phyloP scores from a whole-genome alignment of 495 filamentous ascomycete genomes.

The Friedmanniomyces endolithicus region DNA sequence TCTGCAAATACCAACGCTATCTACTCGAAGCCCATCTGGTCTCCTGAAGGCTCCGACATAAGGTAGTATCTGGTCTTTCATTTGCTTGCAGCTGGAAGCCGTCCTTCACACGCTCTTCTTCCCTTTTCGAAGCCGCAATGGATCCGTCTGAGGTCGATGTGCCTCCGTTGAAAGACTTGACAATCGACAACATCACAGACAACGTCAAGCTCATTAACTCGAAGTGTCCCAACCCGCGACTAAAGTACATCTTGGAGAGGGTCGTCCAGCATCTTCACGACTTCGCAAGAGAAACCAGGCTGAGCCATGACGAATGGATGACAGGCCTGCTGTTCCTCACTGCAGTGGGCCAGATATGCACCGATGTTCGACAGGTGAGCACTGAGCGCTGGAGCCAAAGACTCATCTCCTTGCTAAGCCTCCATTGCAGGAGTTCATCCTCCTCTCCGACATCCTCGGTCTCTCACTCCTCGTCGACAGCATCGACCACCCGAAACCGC shows the following conservation, averaged over 20 bases:
- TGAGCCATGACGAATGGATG: conserved; percentile 34
- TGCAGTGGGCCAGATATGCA: conserved; percentile 32
- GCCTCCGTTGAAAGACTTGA: conserved; percentile 32
- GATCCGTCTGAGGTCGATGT: conserved; percentile 25
- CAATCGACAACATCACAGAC: conserved; percentile 36
- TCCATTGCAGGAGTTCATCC: conserved; percentile 66
- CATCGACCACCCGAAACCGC: conserved; percentile 83
- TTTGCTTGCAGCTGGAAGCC: background rate
- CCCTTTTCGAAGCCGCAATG: conserved; percentile 17
- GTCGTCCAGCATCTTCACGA: conserved; percentile 33
- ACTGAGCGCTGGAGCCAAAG: too few species aligned
- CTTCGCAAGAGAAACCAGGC: conserved; percentile 33
- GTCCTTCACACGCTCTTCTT: background rate
- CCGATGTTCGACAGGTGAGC: conserved; percentile 28
- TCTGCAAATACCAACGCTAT: too few species aligned
- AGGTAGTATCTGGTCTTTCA: background rate
- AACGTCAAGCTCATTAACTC: conserved; percentile 34
- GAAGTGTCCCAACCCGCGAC: conserved; percentile 25
- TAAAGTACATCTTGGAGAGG: conserved; percentile 32
- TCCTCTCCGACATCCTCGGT: conserved; percentile 82
- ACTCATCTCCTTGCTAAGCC: too few species aligned
- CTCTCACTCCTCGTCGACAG: conserved; percentile 80
- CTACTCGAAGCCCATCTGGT: too few species aligned
- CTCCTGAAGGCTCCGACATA: background rate
- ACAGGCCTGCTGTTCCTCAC: conserved; percentile 32